A percentile compares a stretch with the other conserved stretches of the same genome.
phyloP scores from a whole-genome alignment of 164 flowering plant species.

The Saururus chinensis region DNA sequence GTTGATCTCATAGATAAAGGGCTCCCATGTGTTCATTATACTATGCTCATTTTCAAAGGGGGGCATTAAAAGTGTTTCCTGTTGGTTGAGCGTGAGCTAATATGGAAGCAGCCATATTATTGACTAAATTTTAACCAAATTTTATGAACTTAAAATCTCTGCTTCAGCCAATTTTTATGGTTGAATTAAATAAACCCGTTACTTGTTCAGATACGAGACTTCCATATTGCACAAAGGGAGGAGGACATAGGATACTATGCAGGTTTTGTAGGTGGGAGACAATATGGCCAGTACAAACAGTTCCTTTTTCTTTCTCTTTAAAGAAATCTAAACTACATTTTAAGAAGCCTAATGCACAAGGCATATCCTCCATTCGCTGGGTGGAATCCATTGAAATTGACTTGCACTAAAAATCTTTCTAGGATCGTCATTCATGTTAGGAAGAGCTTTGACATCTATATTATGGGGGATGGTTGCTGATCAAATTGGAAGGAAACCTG shows the following conservation, averaged over 20 bases:
- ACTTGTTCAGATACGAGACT: conserved; percentile 54
- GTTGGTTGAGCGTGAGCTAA: too few relatives aligned
- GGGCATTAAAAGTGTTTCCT: too few relatives aligned
- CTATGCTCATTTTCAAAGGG: too few relatives aligned
- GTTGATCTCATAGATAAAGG: too few relatives aligned
- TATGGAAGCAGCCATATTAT: too few relatives aligned
- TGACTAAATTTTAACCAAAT: too few relatives aligned
- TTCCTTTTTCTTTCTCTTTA: neutral
- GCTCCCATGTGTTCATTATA: too few relatives aligned
- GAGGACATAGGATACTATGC: conserved; percentile 82
- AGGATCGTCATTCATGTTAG: conserved; percentile 79
- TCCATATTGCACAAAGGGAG: conserved; percentile 53
- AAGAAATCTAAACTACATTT: neutral
- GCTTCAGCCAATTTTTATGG: too few relatives aligned
- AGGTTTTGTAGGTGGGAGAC: conserved; percentile 54
- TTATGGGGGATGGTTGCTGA: conserved; percentile 80
- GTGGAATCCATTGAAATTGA: neutral
- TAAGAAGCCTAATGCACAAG: neutral
- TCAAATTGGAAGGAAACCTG: conserved; percentile 71
- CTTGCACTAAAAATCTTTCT: conserved; percentile 3
- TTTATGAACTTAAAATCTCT: too few relatives aligned
- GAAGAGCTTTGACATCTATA: conserved; percentile 72
- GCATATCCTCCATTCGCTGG: too few relatives aligned
- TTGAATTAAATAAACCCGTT: too few relatives aligned
- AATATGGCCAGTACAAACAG: neutral